Percentiles rank a stretch among this genome's conserved stretches.
phyloP scores from a whole-genome alignment of 1,284 basidiomycete genomes.

The Takashimella tepidaria region DNA sequence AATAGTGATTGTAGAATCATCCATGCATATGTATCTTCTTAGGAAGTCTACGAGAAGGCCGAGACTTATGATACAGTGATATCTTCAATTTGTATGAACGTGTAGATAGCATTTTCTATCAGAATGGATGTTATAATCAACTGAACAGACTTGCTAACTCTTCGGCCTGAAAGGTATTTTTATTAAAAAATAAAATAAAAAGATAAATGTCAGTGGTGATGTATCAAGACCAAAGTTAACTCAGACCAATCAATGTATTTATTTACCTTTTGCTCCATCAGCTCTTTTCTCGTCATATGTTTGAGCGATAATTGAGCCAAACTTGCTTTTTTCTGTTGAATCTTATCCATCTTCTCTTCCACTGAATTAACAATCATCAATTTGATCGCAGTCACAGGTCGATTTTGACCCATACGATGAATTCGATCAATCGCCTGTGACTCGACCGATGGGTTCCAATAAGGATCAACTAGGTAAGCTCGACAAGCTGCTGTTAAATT shows the following conservation, averaged over 20 bases:
- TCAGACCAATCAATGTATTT: no score
- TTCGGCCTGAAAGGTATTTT: constrained; percentile 57
- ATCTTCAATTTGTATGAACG: no score
- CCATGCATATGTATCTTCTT: no score
- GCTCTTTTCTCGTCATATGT: constrained; percentile 72
- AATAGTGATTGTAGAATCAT: no score
- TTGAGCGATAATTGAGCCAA: constrained; percentile 83
- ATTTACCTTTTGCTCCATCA: constrained; percentile 71
- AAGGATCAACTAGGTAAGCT: constrained; percentile 87
- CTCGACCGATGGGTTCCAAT: constrained; percentile 92
- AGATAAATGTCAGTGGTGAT: constrained; percentile 10
- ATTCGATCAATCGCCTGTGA: constrained; percentile 93
- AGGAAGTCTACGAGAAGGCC: no score
- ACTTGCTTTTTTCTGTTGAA: constrained; percentile 91
- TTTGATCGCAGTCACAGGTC: constrained; percentile 83
- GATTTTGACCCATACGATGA: constrained; percentile 88
- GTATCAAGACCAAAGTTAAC: background rate
- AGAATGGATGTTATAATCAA: no score
- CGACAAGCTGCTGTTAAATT: constrained; percentile 89
- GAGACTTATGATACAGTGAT: no score
- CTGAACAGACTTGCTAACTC: constrained; percentile 35
- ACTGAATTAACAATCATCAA: constrained; percentile 90
- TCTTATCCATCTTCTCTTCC: constrained; percentile 78
- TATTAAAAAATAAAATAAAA: no score
- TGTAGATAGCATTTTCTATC: no score